Percentiles rank a stretch among this genome's conserved stretches.
These are phyloP conservation scores for Rhizoclosmatium hyalinum DNA, from an alignment of 371 early-diverging fungal species.

Conservation along the genomic window DNA sequence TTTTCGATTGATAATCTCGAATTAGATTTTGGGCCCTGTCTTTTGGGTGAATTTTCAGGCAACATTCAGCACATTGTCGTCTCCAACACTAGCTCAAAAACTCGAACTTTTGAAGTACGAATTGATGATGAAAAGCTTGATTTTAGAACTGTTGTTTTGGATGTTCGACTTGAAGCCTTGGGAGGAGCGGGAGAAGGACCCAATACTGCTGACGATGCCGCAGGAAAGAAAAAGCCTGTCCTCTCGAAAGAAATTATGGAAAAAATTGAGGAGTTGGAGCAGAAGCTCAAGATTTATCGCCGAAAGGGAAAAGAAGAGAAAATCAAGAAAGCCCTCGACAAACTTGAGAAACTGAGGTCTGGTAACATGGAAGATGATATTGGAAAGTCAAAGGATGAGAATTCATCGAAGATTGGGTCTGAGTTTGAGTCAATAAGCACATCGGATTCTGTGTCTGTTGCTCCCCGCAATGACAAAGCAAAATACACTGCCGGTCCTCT, in stretches of 20 bases:
- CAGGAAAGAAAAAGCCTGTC: constrained; percentile 44
- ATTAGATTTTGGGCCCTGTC: constrained; percentile 80
- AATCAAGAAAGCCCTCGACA: constrained; percentile 81
- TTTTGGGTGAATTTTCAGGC: constrained; percentile 57
- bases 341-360: constrained; percentile 63
- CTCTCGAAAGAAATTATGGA: constrained; percentile 87
- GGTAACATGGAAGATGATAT: constrained; percentile 43
- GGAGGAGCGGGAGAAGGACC: constrained; percentile 64
- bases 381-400: constrained; percentile 41
- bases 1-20: constrained; percentile 80
- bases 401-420: constrained; percentile 15
- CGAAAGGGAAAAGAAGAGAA: constrained; percentile 92
- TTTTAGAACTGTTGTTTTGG: constrained; percentile 65
- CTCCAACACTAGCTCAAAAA: constrained; percentile 78
- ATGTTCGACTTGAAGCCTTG: constrained; percentile 73
- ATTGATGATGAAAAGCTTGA: constrained; percentile 76
- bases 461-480: constrained; percentile 39
- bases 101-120: constrained; percentile 82
- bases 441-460: background rate
- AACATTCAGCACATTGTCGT: constrained; percentile 65
- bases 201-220: background rate
- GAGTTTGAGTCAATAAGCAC: constrained; percentile 12
- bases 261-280: constrained; percentile 92
- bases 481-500: constrained; percentile 77
- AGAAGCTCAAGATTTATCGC: constrained; percentile 95